Evolutionary conservation across 257 asterid genomes (phyloP).

Genomic region (Ilex aquifolium): DNA sequence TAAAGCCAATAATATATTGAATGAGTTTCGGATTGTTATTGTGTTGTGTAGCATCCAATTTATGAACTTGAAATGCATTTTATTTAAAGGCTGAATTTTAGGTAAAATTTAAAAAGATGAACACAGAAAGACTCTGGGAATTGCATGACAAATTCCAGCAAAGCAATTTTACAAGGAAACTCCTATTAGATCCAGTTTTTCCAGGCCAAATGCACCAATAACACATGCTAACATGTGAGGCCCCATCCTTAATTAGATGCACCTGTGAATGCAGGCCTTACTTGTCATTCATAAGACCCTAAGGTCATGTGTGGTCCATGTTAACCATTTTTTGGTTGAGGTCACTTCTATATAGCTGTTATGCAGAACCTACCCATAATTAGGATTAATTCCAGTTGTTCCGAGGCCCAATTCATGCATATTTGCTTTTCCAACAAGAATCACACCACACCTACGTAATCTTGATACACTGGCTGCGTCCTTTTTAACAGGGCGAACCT

Average conservation of each 20-base stretch:
- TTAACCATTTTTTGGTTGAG: too few relatives aligned
- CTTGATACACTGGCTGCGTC: conserved; percentile 76
- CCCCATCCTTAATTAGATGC: neutral
- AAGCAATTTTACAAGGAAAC: too few relatives aligned
- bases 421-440: conserved; percentile 96
- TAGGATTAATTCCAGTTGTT: conserved; percentile 91
- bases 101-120: too few relatives aligned
- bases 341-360: too few relatives aligned
- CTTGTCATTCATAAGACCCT: neutral
- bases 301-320: neutral
- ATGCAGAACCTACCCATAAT: conserved; percentile 61
- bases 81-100: too few relatives aligned
- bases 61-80: too few relatives aligned
- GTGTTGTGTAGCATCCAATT: too few relatives aligned
- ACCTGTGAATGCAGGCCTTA: neutral
- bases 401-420: conserved; percentile 99
- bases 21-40: too few relatives aligned
- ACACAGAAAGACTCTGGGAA: too few relatives aligned
- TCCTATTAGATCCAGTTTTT: neutral
- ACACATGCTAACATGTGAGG: neutral
- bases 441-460: conserved; percentile 81
- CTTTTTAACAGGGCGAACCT: conserved; percentile 61
- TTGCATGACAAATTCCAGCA: too few relatives aligned
- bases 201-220: neutral
- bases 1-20: too few relatives aligned